Base-by-base conservation (phyloP, 257 asterid species). In the Handroanthus guayacan region DNA sequence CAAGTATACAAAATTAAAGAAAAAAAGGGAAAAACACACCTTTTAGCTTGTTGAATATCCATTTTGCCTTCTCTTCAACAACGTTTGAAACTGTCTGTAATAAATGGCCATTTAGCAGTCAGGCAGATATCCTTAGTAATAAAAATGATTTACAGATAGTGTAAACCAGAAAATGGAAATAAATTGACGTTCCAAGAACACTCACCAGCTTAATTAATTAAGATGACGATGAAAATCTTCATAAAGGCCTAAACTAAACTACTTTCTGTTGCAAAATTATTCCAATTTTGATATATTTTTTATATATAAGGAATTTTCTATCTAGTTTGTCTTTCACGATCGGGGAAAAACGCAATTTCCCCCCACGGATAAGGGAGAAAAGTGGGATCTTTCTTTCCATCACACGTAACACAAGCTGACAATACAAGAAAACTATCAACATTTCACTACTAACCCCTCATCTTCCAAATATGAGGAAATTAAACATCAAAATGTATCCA, bases 41-140 rank as follows among this genome's bases (percentile, higher is more conserved):
- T 89, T 91, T 93, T 43, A 93, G 90, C 85, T 93, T 93, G 88
- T 93, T 84, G 82, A 93, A 93, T 64, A 93, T 79, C 96, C 96
- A 91, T 85, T 93, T 93, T 36, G 98, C 98, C 83, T 89, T 93
- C 79, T 91, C 97, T 83, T 93, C 98, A 71, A 93, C 94, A 11
- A 92, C 89, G 45, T 70, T 91, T 3, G 98, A 88, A 58, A 91
- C 89, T 9, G 87, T 88, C 98, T 93, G 92, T 71, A 84, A 74
- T 14, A 67, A 77, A 55, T 75, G 48, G 39, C 51, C 48, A 66
- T 25, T 62, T 61, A 31, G 3, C 63, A 16, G 51, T 50, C 75
- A 54, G 17, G 67, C 57, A 69, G 25, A 69, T 4, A 74, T 52
- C 50, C 36, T 18, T 13, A 48, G 16, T 20, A 50, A 62, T 11